These are phyloP conservation scores for Suhomyces xylopsoci DNA, from an alignment of 805 yeast species.

Conservation along the genomic window DNA sequence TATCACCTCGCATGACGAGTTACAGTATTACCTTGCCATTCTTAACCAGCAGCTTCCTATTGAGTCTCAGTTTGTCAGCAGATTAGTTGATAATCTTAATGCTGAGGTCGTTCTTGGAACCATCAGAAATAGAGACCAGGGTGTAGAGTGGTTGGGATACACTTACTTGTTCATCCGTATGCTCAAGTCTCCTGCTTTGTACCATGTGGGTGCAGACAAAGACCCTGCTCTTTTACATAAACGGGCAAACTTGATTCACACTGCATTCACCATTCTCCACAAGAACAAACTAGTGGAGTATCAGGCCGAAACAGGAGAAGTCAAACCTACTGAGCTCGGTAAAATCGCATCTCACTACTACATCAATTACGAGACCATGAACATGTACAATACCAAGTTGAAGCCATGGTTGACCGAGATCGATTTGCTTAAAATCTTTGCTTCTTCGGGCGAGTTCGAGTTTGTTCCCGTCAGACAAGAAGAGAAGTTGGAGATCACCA, in stretches of 20 bases:
- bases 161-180: slow-evolving; percentile 80
- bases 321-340: slow-evolving; percentile 62
- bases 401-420: slow-evolving; percentile 64
- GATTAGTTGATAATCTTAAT: slow-evolving; percentile 70
- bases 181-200: slow-evolving; percentile 67
- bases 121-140: slow-evolving; percentile 58
- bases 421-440: slow-evolving; percentile 74
- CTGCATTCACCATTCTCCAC: slow-evolving; percentile 64
- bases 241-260: slow-evolving; percentile 67
- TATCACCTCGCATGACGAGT: slow-evolving; percentile 80
- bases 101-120: slow-evolving; percentile 84
- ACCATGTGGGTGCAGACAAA: slow-evolving; percentile 70
- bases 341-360: slow-evolving; percentile 83
- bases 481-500: slow-evolving; percentile 70
- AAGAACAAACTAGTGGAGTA: slow-evolving; percentile 60
- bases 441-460: slow-evolving; percentile 82
- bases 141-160: slow-evolving; percentile 74
- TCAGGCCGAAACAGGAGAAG: slow-evolving; percentile 43
- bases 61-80: slow-evolving; percentile 78
- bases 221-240: slow-evolving; percentile 50
- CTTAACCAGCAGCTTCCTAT: slow-evolving; percentile 89
- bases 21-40: slow-evolving; percentile 87
- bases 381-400: slow-evolving; percentile 58
- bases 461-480: slow-evolving; percentile 82
- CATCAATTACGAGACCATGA: slow-evolving; percentile 71